phyloP scores from a whole-genome alignment of 2,329 filamentous ascomycete species.

The Xylariales sp. region DNA sequence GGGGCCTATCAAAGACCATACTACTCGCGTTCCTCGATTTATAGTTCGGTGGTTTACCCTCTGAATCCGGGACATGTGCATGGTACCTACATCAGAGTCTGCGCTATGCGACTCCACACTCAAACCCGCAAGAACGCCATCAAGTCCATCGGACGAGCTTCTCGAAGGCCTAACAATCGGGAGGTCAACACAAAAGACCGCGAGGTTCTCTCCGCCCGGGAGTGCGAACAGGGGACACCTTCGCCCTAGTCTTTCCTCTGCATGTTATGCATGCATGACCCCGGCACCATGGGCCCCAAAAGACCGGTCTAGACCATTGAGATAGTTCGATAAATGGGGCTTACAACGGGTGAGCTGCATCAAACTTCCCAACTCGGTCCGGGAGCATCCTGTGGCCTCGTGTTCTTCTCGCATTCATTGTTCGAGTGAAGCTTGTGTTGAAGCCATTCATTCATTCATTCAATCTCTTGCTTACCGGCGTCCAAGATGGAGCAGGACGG shows the following conservation, averaged over 20 bases:
- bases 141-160: not conserved
- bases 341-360: constrained; percentile 4
- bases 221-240: no score
- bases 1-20: constrained; percentile 7
- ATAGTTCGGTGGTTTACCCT: constrained; percentile 1
- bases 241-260: constrained; percentile 3
- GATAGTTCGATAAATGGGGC: constrained; percentile 5
- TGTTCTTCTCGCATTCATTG: not conserved
- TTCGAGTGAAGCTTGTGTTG: no score
- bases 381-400: not conserved
- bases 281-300: not conserved
- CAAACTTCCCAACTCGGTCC: not conserved
- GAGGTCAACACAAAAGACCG: no score
- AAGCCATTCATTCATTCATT: no score
- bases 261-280: constrained; percentile 10
- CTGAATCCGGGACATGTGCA: constrained; percentile 6
- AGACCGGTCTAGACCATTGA: constrained; percentile 9
- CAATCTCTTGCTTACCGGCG: not conserved
- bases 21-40: constrained; percentile 2
- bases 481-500: no score
- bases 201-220: no score
- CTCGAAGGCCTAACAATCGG: no score
- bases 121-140: not conserved
- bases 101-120: no score
- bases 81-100: constrained; percentile 5